phyloP scores from a whole-genome alignment of 164 flowering plant species.

The Houttuynia cordata region DNA sequence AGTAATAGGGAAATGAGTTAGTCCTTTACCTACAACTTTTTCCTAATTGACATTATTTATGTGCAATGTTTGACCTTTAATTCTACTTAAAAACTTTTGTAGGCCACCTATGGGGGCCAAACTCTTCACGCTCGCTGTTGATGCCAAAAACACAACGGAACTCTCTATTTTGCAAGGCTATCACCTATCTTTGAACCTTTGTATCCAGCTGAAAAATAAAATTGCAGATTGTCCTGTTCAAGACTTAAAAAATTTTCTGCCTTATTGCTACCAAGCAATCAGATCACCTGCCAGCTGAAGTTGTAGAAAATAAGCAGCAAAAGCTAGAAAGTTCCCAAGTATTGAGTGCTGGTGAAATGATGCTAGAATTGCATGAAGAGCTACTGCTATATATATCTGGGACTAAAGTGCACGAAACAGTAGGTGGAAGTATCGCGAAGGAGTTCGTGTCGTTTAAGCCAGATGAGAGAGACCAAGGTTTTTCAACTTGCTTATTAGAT shows the following conservation, averaged over 20 bases:
- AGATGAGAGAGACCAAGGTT: conserved; percentile 62
- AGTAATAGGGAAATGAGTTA: too few species aligned
- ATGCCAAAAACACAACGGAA: conserved; percentile 14
- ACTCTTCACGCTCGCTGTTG: conserved; percentile 34
- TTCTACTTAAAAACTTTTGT: not conserved
- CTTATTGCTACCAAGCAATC: conserved; percentile 32
- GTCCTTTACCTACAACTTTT: too few species aligned
- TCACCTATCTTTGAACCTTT: conserved; percentile 50
- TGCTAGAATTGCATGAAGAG: conserved; percentile 37
- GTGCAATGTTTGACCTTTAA: not conserved
- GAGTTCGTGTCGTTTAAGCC: conserved; percentile 32
- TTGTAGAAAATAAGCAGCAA: conserved; percentile 14
- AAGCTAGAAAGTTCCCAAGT: conserved; percentile 8
- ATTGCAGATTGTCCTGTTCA: conserved; percentile 17
- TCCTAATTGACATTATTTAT: not conserved
- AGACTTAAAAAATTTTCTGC: conserved; percentile 41
- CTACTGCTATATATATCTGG: conserved; percentile 28
- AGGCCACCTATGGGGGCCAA: conserved; percentile 62
- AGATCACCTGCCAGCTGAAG: conserved; percentile 6
- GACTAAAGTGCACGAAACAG: not conserved
- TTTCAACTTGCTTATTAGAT: conserved; percentile 69
- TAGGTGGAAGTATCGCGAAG: conserved; percentile 10
- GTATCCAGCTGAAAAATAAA: conserved; percentile 54
- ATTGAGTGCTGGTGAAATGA: conserved; percentile 23
- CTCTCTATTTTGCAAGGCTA: conserved; percentile 33